Conservation (phyloP, 176 grass and related monocot species). For the Aegilops speltoides region DNA sequence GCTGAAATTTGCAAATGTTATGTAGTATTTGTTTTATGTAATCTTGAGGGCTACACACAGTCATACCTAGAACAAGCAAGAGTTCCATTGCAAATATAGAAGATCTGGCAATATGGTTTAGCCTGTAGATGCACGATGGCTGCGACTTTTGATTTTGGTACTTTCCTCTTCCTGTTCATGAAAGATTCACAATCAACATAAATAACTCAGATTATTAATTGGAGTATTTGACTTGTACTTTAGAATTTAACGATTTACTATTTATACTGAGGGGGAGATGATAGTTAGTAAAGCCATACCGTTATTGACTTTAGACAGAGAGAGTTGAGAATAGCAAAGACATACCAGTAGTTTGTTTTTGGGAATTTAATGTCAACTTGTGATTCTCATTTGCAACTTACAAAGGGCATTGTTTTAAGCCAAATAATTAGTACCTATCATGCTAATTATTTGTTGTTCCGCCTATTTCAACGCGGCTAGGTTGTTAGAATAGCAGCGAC, state of each 20-base stretch:
- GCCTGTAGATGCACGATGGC: constrained; percentile 48
- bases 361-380: neutral
- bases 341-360: neutral
- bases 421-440: no score
- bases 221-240: neutral
- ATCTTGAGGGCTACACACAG: neutral
- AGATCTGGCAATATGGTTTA: constrained; percentile 55
- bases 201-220: neutral
- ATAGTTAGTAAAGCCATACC: neutral
- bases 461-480: neutral
- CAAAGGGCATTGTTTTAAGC: neutral
- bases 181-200: constrained; percentile 5
- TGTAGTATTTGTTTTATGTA: neutral
- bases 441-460: no score
- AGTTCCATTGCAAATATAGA: constrained; percentile 58
- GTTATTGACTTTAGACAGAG: neutral
- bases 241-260: neutral
- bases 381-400: constrained; percentile 1
- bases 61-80: constrained; percentile 62
- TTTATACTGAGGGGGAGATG: neutral
- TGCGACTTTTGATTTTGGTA: constrained; percentile 62
- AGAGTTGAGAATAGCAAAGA: no score
- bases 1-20: neutral
- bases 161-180: constrained; percentile 43
- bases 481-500: neutral